Evolutionary conservation across 495 filamentous ascomycete species (phyloP).

Genomic region (Penicillium manginii): DNA sequence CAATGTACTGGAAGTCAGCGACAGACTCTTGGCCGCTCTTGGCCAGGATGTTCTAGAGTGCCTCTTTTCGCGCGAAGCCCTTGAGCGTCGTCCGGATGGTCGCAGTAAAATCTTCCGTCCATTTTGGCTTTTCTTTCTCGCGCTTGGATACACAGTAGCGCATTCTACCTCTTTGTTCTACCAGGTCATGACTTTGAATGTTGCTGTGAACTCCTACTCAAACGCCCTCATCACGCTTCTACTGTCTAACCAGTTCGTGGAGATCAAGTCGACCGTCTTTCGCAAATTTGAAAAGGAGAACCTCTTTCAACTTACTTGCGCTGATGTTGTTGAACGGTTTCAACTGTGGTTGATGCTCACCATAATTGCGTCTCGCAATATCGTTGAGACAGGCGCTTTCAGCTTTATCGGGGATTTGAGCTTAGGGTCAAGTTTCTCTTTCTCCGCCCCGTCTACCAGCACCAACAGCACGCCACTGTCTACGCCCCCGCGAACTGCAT

Average conservation of each 20-base stretch:
- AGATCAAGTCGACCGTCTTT: constrained; percentile 97
- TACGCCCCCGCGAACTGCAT: constrained; percentile 51
- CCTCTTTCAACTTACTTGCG: constrained; percentile 93
- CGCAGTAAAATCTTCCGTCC: constrained; percentile 91
- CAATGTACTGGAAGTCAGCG: constrained; percentile 89
- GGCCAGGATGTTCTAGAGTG: constrained; percentile 97
- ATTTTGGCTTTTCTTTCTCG: constrained; percentile 86
- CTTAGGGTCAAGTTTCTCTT: constrained; percentile 37
- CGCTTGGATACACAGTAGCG: constrained; percentile 82
- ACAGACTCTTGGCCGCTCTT: constrained; percentile 84
- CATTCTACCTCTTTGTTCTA: constrained; percentile 91
- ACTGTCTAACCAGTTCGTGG: constrained; percentile 94
- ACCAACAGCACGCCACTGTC: constrained; percentile 53
- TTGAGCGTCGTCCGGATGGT: constrained; percentile 84
- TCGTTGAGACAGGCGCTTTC: constrained; percentile 82
- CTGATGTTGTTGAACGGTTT: constrained; percentile 95
- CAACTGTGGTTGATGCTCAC: constrained; percentile 96
- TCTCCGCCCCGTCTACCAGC: constrained; percentile 35
- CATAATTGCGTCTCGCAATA: constrained; percentile 93
- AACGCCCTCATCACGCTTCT: constrained; percentile 92
- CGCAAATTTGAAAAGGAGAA: constrained; percentile 98
- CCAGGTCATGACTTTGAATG: constrained; percentile 96
- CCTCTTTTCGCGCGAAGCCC: constrained; percentile 87
- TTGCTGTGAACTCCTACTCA: constrained; percentile 97
- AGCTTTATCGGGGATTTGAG: constrained; percentile 40